These are phyloP conservation scores for Peronospora tabacina DNA, from an alignment of 352 stramenopile genomes.

Conservation along the genomic window DNA sequence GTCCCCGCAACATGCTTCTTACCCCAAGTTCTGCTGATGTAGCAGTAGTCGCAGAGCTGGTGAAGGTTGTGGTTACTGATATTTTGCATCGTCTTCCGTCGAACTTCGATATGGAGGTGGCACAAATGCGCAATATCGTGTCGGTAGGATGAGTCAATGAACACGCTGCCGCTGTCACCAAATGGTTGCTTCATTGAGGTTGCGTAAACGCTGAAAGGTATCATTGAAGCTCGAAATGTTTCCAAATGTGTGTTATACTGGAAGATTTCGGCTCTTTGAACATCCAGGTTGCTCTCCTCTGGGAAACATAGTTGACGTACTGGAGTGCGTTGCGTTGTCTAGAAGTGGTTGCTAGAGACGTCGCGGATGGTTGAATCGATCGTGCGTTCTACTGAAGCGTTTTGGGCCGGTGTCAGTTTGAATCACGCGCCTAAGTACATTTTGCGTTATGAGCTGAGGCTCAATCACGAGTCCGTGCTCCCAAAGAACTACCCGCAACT, in stretches of 20 bases:
- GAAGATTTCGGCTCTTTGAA: slow-evolving; percentile 88
- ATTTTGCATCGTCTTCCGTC: slow-evolving; percentile 80
- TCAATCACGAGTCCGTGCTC: slow-evolving; percentile 78
- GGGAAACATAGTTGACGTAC: slow-evolving; percentile 90
- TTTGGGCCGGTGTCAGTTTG: slow-evolving; percentile 92
- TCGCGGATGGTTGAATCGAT: slow-evolving; percentile 90
- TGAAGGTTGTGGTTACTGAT: slow-evolving; percentile 79
- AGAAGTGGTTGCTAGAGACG: slow-evolving; percentile 85
- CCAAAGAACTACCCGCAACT: slow-evolving; percentile 64
- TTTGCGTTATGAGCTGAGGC: slow-evolving; percentile 85
- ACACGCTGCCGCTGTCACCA: slow-evolving; percentile 91
- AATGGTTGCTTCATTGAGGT: slow-evolving; percentile 34
- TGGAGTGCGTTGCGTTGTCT: slow-evolving; percentile 89
- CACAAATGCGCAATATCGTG: slow-evolving; percentile 88
- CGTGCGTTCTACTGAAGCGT: slow-evolving; percentile 95
- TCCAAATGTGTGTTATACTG: slow-evolving; percentile 88
- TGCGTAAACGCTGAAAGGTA: slow-evolving; percentile 78
- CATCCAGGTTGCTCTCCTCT: slow-evolving; percentile 88
- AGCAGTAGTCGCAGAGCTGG: slow-evolving; percentile 79
- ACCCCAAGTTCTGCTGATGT: slow-evolving; percentile 77
- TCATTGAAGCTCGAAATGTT: slow-evolving; percentile 90
- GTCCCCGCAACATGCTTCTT: slow-evolving; percentile 90
- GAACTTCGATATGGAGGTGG: slow-evolving; percentile 91
- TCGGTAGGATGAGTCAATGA: slow-evolving; percentile 91
- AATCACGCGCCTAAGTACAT: slow-evolving; percentile 91